Conservation (phyloP, 176 grass and related monocot species). For the Oryza coarctata region DNA sequence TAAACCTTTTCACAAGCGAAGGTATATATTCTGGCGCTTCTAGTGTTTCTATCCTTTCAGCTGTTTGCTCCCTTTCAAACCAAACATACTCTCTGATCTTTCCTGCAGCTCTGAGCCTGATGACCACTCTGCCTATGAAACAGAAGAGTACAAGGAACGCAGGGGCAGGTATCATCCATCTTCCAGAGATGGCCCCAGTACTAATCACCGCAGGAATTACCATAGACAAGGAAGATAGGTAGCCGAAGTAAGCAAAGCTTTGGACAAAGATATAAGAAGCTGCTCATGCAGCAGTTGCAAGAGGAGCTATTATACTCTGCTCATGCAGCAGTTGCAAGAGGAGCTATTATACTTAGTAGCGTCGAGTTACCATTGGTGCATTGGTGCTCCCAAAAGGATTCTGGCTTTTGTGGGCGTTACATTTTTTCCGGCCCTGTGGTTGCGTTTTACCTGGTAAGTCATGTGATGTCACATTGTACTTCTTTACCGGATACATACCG, state of each 20-base stretch:
- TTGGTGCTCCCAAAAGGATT: background rate
- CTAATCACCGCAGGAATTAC: constrained; percentile 38
- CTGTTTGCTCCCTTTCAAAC: background rate
- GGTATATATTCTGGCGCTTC: constrained; percentile 24
- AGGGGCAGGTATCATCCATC: constrained; percentile 39
- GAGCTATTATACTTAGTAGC: too few species aligned
- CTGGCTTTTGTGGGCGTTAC: background rate
- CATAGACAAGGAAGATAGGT: constrained; percentile 45
- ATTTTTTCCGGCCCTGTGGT: background rate
- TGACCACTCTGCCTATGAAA: constrained; percentile 37
- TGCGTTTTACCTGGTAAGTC: background rate
- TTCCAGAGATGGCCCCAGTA: constrained; percentile 18
- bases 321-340: too few species aligned
- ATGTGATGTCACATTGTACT: background rate
- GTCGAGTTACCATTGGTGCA: background rate
- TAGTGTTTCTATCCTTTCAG: background rate
- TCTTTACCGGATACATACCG: background rate
- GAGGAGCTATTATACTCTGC: too few species aligned
- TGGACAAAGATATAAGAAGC: constrained; percentile 11
- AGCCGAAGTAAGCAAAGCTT: background rate
- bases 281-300: constrained; percentile 25
- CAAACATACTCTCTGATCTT: background rate
- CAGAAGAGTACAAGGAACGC: constrained; percentile 44
- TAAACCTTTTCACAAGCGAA: constrained; percentile 38
- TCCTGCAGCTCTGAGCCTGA: constrained; percentile 27